Percentiles rank a stretch among this genome's conserved stretches.
phyloP scores from a whole-genome alignment of 1,284 basidiomycete species.

The Boletus sp. region DNA sequence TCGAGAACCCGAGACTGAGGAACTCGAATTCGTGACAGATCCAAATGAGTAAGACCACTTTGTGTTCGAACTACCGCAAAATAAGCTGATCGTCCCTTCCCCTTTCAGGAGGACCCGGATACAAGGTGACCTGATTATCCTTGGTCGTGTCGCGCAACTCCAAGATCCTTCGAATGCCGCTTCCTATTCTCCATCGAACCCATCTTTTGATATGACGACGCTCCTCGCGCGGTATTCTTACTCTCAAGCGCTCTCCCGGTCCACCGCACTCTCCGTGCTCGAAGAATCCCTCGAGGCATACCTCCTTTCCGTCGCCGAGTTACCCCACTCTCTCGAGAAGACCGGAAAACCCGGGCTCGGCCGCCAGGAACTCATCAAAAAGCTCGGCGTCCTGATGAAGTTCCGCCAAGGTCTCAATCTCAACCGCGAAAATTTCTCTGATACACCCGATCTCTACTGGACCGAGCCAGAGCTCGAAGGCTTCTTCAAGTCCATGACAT shows the following conservation, averaged over 20 bases:
- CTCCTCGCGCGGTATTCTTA: constrained; percentile 83
- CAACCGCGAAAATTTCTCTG: constrained; percentile 83
- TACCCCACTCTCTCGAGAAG: constrained; percentile 71
- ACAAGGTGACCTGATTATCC: constrained; percentile 85
- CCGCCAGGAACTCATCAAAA: constrained; percentile 78
- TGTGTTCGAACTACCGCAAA: not conserved
- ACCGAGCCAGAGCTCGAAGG: constrained; percentile 83
- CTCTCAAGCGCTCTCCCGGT: constrained; percentile 84
- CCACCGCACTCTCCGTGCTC: constrained; percentile 78
- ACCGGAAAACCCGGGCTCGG: constrained; percentile 80
- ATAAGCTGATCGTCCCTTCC: constrained; percentile 4
- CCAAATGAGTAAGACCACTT: constrained; percentile 56
- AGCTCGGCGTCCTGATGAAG: constrained; percentile 83
- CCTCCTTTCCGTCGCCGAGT: constrained; percentile 71
- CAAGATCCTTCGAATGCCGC: constrained; percentile 40
- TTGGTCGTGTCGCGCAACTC: constrained; percentile 64
- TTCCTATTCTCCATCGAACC: constrained; percentile 44
- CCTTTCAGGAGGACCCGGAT: constrained; percentile 67
- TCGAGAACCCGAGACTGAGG: constrained; percentile 77
- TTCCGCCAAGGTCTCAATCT: constrained; percentile 86
- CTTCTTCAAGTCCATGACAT: constrained; percentile 80
- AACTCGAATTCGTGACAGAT: constrained; percentile 87
- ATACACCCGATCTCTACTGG: constrained; percentile 91
- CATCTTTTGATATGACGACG: constrained; percentile 54
- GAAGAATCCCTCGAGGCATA: constrained; percentile 81